Evolutionary conservation across 1,284 basidiomycete species (phyloP).

Genomic region (Boletus mariae): DNA sequence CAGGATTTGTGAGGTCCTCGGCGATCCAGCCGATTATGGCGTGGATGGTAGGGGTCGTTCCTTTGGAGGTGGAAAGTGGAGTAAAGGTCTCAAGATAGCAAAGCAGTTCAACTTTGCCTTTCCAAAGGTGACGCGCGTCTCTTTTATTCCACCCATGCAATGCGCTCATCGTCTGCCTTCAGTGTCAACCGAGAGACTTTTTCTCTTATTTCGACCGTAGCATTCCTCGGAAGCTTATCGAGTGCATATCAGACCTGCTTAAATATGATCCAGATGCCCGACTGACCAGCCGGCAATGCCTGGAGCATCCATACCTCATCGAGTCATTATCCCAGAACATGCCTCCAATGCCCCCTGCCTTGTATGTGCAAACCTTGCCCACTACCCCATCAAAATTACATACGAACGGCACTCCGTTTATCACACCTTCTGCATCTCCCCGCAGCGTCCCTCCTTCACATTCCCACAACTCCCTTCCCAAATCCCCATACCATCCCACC

Average conservation of each 20-base stretch:
- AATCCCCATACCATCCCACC: constrained; percentile 36
- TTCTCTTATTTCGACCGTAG: constrained; percentile 75
- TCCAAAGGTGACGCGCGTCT: constrained; percentile 61
- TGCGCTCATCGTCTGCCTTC: constrained; percentile 13
- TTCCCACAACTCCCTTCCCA: constrained; percentile 44
- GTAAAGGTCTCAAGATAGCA: constrained; percentile 82
- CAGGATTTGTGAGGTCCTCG: constrained; percentile 86
- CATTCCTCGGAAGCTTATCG: constrained; percentile 79
- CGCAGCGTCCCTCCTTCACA: constrained; percentile 60
- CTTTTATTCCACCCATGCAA: background rate
- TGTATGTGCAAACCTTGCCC: constrained; percentile 35
- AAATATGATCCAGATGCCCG: constrained; percentile 89
- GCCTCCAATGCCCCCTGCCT: constrained; percentile 58
- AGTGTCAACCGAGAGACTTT: constrained; percentile 79
- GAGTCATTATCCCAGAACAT: constrained; percentile 66
- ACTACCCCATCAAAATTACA: constrained; percentile 37
- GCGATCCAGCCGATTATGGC: constrained; percentile 90
- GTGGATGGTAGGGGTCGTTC: constrained; percentile 65
- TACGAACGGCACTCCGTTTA: constrained; percentile 39
- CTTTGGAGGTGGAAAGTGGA: constrained; percentile 88
- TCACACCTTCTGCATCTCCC: constrained; percentile 49
- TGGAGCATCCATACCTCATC: constrained; percentile 85
- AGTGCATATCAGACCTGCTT: constrained; percentile 90
- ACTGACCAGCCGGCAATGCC: constrained; percentile 81
- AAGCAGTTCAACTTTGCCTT: constrained; percentile 86